These are phyloP conservation scores for Vigna hirtella DNA, from an alignment of 306 rosid genomes.

Conservation along the genomic window DNA sequence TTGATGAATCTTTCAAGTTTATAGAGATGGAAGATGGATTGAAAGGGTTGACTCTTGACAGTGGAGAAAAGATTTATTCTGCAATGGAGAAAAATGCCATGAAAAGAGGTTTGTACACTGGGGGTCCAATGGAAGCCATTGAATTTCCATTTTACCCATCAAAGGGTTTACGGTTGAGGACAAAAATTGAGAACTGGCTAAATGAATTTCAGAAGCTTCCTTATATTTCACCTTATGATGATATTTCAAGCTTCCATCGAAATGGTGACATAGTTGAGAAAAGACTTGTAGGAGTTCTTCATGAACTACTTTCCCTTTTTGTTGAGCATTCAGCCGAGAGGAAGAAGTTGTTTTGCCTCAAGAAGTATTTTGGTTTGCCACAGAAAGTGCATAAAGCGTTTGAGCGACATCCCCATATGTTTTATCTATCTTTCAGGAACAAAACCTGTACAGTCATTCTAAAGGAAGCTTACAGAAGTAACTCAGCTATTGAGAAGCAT, in stretches of 20 bases:
- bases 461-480: conserved; percentile 71
- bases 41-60: conserved; percentile 63
- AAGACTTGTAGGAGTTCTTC: conserved; percentile 80
- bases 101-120: conserved; percentile 59
- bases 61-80: conserved; percentile 62
- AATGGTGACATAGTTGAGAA: conserved; percentile 76
- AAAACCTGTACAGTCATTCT: conserved; percentile 87
- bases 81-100: conserved; percentile 67
- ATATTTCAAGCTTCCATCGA: conserved; percentile 61
- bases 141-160: conserved; percentile 78
- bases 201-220: conserved; percentile 82
- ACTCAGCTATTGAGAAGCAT: conserved; percentile 66
- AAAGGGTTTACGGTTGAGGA: conserved; percentile 82
- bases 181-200: conserved; percentile 76
- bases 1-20: conserved; percentile 73
- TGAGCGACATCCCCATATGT: conserved; percentile 87
- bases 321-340: conserved; percentile 91
- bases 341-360: conserved; percentile 80
- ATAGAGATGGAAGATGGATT: conserved; percentile 84
- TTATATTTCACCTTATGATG: conserved; percentile 85
- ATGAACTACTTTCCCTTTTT: conserved; percentile 79
- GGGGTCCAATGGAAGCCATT: conserved; percentile 64
- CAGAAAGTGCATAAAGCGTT: conserved; percentile 89
- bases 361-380: conserved; percentile 77
- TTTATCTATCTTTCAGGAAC: conserved; percentile 73